Percentiles rank a stretch among this genome's conserved stretches.
phyloP scores from a whole-genome alignment of 2,329 filamentous ascomycete species.

The Penicillium occitanis region DNA sequence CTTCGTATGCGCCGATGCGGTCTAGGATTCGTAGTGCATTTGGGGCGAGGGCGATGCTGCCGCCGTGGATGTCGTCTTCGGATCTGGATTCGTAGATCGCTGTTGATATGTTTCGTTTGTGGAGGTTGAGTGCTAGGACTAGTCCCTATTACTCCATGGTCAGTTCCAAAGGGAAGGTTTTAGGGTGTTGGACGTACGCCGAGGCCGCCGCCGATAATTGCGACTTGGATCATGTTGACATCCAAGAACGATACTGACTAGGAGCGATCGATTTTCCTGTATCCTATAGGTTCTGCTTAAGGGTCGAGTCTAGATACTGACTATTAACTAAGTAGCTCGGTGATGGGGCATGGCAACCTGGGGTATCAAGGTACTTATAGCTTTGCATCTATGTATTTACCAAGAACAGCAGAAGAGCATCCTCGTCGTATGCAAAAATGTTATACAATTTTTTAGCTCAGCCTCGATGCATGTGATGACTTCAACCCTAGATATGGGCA shows the following conservation, averaged over 20 bases:
- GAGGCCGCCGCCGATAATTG: background rate
- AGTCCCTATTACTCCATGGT: background rate
- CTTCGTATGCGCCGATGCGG: background rate
- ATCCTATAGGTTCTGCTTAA: background rate
- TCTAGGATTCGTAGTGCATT: background rate
- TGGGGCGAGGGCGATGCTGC: background rate
- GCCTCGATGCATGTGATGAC: background rate
- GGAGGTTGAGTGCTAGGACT: background rate
- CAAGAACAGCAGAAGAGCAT: background rate
- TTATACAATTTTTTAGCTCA: background rate
- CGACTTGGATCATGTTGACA: background rate
- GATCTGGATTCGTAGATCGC: background rate
- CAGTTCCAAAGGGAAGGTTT: background rate
- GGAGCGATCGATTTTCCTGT: background rate
- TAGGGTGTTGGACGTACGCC: background rate
- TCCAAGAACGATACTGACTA: background rate
- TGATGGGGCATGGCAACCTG: background rate
- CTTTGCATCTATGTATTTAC: background rate
- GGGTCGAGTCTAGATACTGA: background rate
- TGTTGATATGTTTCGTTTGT: background rate
- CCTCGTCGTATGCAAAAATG: background rate
- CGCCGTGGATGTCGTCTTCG: background rate
- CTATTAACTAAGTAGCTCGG: background rate
- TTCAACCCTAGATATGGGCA: background rate
- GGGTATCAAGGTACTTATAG: background rate